Conservation (phyloP, 306 rosid genomes). For the Citrullus amarus region DNA sequence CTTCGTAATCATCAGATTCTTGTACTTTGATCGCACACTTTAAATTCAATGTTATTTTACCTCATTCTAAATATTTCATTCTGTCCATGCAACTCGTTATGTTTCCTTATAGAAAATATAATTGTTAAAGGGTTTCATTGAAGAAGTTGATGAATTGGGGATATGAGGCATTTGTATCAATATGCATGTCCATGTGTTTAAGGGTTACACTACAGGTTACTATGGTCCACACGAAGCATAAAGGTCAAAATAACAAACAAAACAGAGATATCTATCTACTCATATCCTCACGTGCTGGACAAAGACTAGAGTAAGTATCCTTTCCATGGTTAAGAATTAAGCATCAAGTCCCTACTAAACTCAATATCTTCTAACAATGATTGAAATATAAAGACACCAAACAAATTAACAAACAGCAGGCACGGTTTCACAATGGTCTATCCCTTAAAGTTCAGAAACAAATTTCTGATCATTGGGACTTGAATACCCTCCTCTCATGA, state of each 20-base stretch:
- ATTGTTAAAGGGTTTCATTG: neutral
- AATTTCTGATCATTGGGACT: neutral
- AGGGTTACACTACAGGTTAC: neutral
- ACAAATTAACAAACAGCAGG: neutral
- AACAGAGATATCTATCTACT: neutral
- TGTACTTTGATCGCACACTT: neutral
- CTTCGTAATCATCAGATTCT: neutral
- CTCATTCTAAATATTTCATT: neutral
- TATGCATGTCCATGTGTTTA: neutral
- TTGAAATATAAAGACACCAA: neutral
- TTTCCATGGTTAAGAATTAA: neutral
- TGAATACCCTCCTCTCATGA: too few relatives aligned
- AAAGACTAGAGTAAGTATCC: neutral
- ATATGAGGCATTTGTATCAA: neutral
- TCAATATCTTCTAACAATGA: neutral
- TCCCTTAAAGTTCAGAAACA: neutral
- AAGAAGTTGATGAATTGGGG: neutral
- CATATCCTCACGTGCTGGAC: neutral
- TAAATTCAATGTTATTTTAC: neutral
- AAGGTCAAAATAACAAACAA: neutral
- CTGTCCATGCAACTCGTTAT: neutral
- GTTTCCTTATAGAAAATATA: neutral
- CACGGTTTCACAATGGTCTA: neutral
- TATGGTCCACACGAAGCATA: neutral
- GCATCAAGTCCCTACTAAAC: neutral